Evolutionary conservation across 148 eudicot species (phyloP).

Genomic region (Fagopyrum esculentum): DNA sequence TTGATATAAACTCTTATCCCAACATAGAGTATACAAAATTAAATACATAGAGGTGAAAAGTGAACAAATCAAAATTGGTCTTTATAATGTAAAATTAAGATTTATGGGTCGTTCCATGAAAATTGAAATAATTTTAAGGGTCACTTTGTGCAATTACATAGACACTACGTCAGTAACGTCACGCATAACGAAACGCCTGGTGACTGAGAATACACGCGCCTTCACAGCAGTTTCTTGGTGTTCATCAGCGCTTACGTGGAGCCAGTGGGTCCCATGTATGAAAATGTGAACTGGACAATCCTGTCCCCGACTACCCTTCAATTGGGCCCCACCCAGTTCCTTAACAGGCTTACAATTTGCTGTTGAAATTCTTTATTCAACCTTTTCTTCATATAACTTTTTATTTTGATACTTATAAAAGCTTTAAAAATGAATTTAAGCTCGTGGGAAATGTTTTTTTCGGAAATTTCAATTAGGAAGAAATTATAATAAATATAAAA

Average conservation of each 20-base stretch:
- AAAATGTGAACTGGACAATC: neutral
- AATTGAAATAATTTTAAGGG: too few species aligned
- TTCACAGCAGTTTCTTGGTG: neutral
- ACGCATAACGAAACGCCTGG: neutral
- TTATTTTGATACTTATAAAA: neutral
- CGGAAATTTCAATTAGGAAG: neutral
- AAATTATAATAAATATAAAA: neutral
- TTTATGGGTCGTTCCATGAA: too few species aligned
- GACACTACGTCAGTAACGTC: neutral
- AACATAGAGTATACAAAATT: too few species aligned
- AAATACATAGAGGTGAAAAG: too few species aligned
- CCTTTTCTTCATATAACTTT: neutral
- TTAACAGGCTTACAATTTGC: neutral
- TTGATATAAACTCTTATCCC: too few species aligned
- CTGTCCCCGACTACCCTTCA: neutral
- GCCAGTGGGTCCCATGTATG: neutral
- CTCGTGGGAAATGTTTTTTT: slow-evolving; percentile 3
- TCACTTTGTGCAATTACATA: neutral
- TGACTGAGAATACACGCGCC: neutral
- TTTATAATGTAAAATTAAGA: too few species aligned
- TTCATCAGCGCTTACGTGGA: neutral
- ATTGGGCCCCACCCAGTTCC: neutral
- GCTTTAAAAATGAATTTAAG: neutral
- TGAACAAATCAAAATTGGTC: too few species aligned
- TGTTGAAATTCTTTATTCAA: neutral